Percentiles rank a stretch among this genome's conserved stretches.
Conservation (phyloP, 306 rosid genomes). For the Acacia confusa region DNA sequence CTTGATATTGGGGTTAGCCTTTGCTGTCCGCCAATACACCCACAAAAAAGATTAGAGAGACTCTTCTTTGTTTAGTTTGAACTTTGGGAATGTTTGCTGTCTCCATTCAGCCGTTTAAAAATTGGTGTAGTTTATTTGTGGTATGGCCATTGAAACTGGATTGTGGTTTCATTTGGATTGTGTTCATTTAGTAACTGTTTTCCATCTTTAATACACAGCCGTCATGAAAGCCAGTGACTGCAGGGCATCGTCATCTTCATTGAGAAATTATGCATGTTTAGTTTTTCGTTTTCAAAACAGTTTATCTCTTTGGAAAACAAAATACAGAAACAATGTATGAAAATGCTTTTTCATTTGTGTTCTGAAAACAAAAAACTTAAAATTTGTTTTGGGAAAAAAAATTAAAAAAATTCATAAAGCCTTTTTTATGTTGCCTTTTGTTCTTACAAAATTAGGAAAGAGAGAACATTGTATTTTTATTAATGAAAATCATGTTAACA, state of each 20-base stretch:
- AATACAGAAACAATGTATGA: no score
- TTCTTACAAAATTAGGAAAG: no score
- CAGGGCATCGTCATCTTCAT: slow-evolving; percentile 8
- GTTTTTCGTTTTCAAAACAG: no score
- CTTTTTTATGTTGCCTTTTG: no score
- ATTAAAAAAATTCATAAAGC: no score
- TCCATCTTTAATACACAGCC: slow-evolving; percentile 17
- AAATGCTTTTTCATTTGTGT: no score
- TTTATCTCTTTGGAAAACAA: no score
- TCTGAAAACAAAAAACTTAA: no score
- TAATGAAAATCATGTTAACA: no score
- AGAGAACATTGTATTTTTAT: no score
- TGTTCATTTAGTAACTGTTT: slow-evolving; percentile 20
- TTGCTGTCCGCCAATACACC: slow-evolving; percentile 79
- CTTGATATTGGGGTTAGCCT: slow-evolving; percentile 84
- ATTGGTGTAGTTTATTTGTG: slow-evolving; percentile 36
- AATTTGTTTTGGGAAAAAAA: no score
- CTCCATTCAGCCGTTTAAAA: slow-evolving; percentile 29
- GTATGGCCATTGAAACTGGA: background rate
- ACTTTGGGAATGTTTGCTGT: slow-evolving; percentile 34
- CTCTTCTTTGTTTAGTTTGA: slow-evolving; percentile 7
- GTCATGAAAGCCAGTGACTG: slow-evolving; percentile 18
- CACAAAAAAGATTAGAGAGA: slow-evolving; percentile 67
- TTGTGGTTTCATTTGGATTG: background rate
- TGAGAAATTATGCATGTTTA: no score